phyloP scores from a whole-genome alignment of 352 stramenopile genomes.

The Elongisporangium anandrum region DNA sequence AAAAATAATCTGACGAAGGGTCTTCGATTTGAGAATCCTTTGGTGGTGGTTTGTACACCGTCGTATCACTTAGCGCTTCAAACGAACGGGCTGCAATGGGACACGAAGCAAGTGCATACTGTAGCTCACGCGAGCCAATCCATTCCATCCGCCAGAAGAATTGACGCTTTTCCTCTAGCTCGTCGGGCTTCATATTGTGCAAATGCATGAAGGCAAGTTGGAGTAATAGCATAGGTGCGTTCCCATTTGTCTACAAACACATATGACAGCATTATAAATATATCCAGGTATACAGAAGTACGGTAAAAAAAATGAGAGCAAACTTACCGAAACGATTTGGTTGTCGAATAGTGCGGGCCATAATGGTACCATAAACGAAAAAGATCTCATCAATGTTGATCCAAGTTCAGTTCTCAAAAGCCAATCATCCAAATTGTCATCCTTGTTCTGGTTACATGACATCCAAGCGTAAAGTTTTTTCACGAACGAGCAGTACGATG shows the following conservation, averaged over 20 bases:
- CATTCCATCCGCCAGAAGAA: conserved; percentile 44
- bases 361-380: conserved; percentile 32
- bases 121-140: conserved; percentile 28
- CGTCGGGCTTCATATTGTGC: conserved; percentile 28
- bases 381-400: conserved; percentile 48
- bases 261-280: conserved; percentile 4
- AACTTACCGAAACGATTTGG: conserved; percentile 48
- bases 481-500: conserved; percentile 30
- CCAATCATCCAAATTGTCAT: conserved; percentile 12
- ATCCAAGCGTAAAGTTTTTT: conserved; percentile 38
- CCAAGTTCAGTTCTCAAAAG: conserved; percentile 40
- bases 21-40: conserved; percentile 15
- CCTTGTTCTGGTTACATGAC: conserved; percentile 7
- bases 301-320: not conserved
- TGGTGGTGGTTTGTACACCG: conserved; percentile 15
- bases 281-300: conserved; percentile 1
- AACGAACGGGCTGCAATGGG: conserved; percentile 37
- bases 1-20: conserved; percentile 42
- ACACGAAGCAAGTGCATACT: conserved; percentile 38
- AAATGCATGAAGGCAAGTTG: conserved; percentile 56
- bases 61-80: conserved; percentile 26
- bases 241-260: conserved; percentile 40
- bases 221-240: conserved; percentile 52
- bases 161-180: conserved; percentile 24
- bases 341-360: conserved; percentile 65